Base-by-base conservation (phyloP, 2,329 filamentous ascomycete species). In the Colletotrichum truncatum region DNA sequence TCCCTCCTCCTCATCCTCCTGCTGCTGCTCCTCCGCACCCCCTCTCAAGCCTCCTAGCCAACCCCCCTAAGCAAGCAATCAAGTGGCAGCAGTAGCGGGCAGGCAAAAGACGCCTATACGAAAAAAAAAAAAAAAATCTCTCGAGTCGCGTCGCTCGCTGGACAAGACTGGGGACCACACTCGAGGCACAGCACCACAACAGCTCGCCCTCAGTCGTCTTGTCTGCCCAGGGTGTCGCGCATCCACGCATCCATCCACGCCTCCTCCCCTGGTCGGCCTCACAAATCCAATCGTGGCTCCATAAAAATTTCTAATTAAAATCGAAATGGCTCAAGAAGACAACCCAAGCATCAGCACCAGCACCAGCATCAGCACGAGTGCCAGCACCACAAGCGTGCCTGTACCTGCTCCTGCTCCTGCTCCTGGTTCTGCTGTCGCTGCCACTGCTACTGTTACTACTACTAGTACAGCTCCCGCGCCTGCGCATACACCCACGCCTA, bases 281-380 rank as follows among this genome's bases (percentile, higher is more conserved):
- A 71, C 72, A 71, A 62, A 64, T 48, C 56, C 65, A 75, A 76
- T 76, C 72, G 71, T 74, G 76, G 74, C 74, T 76, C 75, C 75
- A 76, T 76, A 76, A 75, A 76, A 76, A 74, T 73, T 70, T 73
- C 74, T 75, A 77, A 78, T 77, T 77, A 76, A 78, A 76, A 74
- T 73, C 74, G 73, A 75, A 72, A 76, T 77, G 76, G 75, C 74
- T 74, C 76, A 75, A 74, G 71, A 69, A 58, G 68, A 67, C 66
- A 64, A 28, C 57, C 56, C 48, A 63, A 66, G 56, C 62, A 66
- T 49, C 67, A 67, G 51, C 69, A 68, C 34, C 52, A 60, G 39
- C 62, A 58, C 30, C 67, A 58, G 30, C 61, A 51, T 36, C 60
- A 63, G 51, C 39, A 66, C 21, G 57, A 62, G 21, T 59, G 39